These are phyloP conservation scores for Colletotrichum liaoningense DNA, from an alignment of 2,329 filamentous ascomycete genomes.

Conservation along the genomic window DNA sequence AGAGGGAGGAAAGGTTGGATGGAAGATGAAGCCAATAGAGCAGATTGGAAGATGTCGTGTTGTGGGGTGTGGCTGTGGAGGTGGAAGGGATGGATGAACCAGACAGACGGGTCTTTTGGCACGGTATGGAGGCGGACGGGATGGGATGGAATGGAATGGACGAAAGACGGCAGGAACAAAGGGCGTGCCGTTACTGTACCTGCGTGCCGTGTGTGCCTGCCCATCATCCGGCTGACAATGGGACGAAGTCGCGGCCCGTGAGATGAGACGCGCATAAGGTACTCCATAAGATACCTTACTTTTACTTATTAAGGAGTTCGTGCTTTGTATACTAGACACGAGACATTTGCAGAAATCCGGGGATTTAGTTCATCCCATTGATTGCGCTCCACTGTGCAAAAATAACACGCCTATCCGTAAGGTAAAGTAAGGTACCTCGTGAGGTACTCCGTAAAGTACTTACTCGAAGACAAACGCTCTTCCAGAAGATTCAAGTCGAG, in stretches of 20 bases:
- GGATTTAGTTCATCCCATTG: conserved; percentile 29
- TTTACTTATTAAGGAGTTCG: background rate
- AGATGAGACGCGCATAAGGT: background rate
- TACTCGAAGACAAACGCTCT: background rate
- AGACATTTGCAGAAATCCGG: background rate
- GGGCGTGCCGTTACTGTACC: background rate
- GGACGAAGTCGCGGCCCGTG: conserved; percentile 9
- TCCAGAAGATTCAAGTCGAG: background rate
- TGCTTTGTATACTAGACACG: background rate
- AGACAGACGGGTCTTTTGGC: background rate
- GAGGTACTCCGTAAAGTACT: background rate
- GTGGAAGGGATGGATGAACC: conserved; percentile 26
- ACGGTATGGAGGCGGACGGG: background rate
- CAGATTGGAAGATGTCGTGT: background rate
- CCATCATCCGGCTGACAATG: conserved; percentile 23
- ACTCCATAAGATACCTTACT: background rate
- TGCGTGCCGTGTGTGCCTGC: background rate
- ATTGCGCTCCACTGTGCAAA: conserved; percentile 2
- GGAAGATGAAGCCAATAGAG: background rate
- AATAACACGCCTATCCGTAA: background rate
- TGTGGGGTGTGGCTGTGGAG: conserved; percentile 11
- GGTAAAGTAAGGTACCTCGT: no score
- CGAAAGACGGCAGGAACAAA: conserved; percentile 8
- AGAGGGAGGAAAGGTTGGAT: background rate
- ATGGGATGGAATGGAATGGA: background rate